Percentiles rank a stretch among this genome's conserved stretches.
phyloP scores from a whole-genome alignment of 2,329 filamentous ascomycete species.

The Diaporthe australafricana region DNA sequence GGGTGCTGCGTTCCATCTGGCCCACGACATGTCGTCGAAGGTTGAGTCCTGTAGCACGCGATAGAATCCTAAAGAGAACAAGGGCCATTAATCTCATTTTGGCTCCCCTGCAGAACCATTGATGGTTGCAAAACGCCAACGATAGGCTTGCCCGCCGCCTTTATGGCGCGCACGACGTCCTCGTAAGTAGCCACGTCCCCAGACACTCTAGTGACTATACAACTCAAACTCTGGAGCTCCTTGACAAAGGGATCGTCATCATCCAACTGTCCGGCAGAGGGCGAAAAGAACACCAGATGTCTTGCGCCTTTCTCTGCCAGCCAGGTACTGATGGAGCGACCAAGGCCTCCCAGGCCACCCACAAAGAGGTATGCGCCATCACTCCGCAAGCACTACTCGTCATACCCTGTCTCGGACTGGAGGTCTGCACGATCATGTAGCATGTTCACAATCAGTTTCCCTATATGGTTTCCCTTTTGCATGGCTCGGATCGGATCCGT shows the following conservation, averaged over 20 bases:
- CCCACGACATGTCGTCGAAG: conserved; percentile 41
- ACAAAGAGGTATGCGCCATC: conserved; percentile 34
- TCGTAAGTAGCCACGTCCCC: conserved; percentile 5
- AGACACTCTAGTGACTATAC: conserved; percentile 1
- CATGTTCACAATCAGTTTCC: conserved; percentile 52
- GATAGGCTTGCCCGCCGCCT: neutral
- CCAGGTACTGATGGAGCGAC: conserved; percentile 17
- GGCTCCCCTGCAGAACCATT: conserved; percentile 20
- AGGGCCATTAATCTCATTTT: neutral
- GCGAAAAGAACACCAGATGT: conserved; percentile 18
- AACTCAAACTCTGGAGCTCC: conserved; percentile 17
- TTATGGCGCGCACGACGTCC: conserved; percentile 5
- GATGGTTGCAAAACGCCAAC: conserved; percentile 20
- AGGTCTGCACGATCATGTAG: conserved; percentile 15
- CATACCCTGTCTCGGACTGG: neutral
- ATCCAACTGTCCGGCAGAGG: neutral
- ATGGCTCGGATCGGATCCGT: conserved; percentile 51
- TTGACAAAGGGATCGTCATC: conserved; percentile 11
- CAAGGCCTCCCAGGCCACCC: conserved; percentile 29
- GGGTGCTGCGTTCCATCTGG: conserved; percentile 45
- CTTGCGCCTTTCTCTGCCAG: conserved; percentile 19
- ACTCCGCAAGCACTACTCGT: neutral
- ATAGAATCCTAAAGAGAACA: neutral
- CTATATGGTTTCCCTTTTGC: conserved; percentile 54
- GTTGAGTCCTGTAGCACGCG: neutral